Evolutionary conservation across 1,139 yeast genomes (phyloP).

Genomic region (Kurtzmaniella quercitrusa): DNA sequence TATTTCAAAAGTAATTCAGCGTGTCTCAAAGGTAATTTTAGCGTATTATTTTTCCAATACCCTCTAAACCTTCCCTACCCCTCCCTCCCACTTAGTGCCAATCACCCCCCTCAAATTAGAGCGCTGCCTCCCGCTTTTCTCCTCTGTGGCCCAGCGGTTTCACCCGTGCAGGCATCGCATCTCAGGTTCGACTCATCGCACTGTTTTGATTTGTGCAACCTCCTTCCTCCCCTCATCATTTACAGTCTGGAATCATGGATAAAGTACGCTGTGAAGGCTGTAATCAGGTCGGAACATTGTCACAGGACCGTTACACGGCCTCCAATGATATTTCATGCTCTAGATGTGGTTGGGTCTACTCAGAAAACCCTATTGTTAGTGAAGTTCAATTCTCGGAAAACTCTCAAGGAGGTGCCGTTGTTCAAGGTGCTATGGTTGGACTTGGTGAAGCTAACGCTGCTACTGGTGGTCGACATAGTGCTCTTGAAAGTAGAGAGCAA

Average conservation of each 20-base stretch:
- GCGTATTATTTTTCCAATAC: neutral
- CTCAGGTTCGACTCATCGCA: constrained; percentile 1
- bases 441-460: constrained; percentile 82
- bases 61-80: neutral
- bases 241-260: neutral
- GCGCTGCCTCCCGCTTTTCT: neutral
- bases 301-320: neutral
- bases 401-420: constrained; percentile 90
- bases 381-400: constrained; percentile 95
- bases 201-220: neutral
- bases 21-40: too few relatives aligned
- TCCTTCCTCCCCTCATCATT: neutral
- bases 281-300: constrained; percentile 1
- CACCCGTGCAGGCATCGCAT: neutral
- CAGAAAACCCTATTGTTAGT: constrained; percentile 90
- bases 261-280: neutral
- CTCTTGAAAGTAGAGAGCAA: constrained; percentile 83
- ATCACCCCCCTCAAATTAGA: neutral
- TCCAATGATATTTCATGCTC: constrained; percentile 64
- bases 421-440: constrained; percentile 90
- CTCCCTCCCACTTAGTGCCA: neutral
- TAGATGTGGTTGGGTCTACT: constrained; percentile 80
- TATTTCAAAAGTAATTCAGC: too few relatives aligned
- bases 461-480: constrained; percentile 59
- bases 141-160: neutral